Base-by-base conservation (phyloP, 805 yeast species). In the Metschnikowia henanensis region DNA sequence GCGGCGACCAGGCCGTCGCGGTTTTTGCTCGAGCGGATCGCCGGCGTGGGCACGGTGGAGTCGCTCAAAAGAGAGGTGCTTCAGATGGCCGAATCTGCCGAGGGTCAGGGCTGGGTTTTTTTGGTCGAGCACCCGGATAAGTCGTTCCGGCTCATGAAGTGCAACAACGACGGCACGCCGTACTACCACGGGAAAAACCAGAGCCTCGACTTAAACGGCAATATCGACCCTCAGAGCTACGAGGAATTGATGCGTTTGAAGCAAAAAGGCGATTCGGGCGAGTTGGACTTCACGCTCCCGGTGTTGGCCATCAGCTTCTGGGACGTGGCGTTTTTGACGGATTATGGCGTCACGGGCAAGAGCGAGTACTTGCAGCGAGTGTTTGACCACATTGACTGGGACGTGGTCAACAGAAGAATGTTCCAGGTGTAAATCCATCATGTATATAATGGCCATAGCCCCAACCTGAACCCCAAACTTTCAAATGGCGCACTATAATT, bases 301-400 rank as follows among this genome's bases (percentile, higher is more conserved):
- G 66, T 94, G 35, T 73, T 94, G 52, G 86, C 82, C 39, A 74
- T 90, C 51, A 88, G 83, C 64, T 75, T 86, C 53, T 91, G 97
- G 96, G 95, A 92, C 62, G 79, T 82, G 51, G 88, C 96, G n/a
- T 94, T 84, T 63, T 57, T 89, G 35, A 69, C 77, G 21, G 98
- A 94, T 65, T 92, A 84, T 65, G 96, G 97, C 36, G 75, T 87
- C 40, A 70, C 64, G 39, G 95, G 94, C 19, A 85, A 84, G 68
- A 71, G 77, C 34, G 72, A 76, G 41, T 94, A 86, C 65, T 75
- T 94, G 52, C 78, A 78, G 48, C 83, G 83, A 50, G 82, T 83
- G 58, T 83, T 95, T 81, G 77, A 81, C 40, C 75, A 88, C 52
- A 76, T 91, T 47, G 83, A 92, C 67, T 94, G 99, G 99, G 75